Conservation (phyloP, 1,284 basidiomycete species). For the Apiotrichum laibachii region DNA sequence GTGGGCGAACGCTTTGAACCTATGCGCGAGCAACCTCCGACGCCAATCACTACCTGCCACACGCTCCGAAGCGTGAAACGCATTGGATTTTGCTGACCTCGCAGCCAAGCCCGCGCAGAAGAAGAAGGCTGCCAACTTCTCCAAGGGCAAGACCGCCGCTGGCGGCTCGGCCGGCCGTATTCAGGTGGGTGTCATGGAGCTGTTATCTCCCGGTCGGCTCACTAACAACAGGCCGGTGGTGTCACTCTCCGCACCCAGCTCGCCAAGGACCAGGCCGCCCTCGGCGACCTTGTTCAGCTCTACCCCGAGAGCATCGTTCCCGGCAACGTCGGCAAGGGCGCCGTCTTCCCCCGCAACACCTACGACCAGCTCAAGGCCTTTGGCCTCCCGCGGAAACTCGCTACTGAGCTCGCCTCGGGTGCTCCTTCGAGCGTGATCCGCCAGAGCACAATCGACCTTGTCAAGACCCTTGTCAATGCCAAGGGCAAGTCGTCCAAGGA, state of each 20-base stretch:
- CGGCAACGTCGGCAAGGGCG: constrained; percentile 35
- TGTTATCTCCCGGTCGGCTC: no score
- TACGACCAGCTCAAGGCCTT: constrained; percentile 37
- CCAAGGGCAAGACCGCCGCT: neutral
- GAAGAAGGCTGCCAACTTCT: neutral
- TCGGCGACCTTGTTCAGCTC: constrained; percentile 32
- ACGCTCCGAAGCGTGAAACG: no score
- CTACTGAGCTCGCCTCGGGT: constrained; percentile 35
- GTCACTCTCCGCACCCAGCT: constrained; percentile 29
- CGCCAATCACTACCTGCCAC: no score
- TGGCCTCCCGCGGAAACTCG: constrained; percentile 40
- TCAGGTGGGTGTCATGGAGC: constrained; percentile 6
- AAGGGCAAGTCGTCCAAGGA: constrained; percentile 18
- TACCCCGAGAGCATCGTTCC: constrained; percentile 29
- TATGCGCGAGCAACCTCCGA: no score
- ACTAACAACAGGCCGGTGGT: constrained; percentile 12
- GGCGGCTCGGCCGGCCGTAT: constrained; percentile 1
- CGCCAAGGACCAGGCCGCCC: constrained; percentile 28
- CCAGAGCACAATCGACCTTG: constrained; percentile 41
- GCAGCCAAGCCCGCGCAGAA: constrained; percentile 6
- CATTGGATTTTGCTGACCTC: neutral
- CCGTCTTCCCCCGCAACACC: constrained; percentile 31
- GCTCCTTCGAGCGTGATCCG: constrained; percentile 44
- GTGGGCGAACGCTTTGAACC: no score
- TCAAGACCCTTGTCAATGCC: constrained; percentile 29